Conservation (phyloP, 2,329 filamentous ascomycete species). For the Aspergillus luchuensis region DNA sequence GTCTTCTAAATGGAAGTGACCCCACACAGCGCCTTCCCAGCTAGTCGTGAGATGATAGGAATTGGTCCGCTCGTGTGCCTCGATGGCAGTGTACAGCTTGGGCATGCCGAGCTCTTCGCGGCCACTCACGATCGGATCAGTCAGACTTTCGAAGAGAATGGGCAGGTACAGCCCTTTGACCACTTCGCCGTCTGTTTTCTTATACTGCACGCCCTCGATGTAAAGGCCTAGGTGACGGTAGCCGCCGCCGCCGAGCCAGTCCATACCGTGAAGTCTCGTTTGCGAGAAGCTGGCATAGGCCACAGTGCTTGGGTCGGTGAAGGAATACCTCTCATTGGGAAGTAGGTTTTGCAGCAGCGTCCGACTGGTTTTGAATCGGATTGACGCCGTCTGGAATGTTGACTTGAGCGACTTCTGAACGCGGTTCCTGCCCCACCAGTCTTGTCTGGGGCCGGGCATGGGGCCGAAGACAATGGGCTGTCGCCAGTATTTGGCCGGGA, state of each 20-base stretch:
- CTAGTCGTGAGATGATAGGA: slow-evolving; percentile 45
- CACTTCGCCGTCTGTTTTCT: slow-evolving; percentile 50
- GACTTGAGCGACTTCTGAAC: slow-evolving; percentile 32
- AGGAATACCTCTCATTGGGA: slow-evolving; percentile 46
- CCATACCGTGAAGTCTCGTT: slow-evolving; percentile 53
- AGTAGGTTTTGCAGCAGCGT: slow-evolving; percentile 55
- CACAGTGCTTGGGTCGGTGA: slow-evolving; percentile 48
- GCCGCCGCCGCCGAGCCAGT: slow-evolving; percentile 63
- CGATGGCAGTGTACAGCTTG: slow-evolving; percentile 58
- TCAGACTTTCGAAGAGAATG: slow-evolving; percentile 59
- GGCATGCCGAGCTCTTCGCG: slow-evolving; percentile 65
- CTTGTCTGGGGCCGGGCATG: slow-evolving; percentile 50
- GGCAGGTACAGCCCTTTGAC: slow-evolving; percentile 58
- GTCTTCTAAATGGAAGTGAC: slow-evolving; percentile 40
- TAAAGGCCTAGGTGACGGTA: slow-evolving; percentile 63
- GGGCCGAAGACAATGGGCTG: slow-evolving; percentile 52
- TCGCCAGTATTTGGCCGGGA: slow-evolving; percentile 45
- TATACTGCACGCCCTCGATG: slow-evolving; percentile 63
- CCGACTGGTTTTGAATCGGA: slow-evolving; percentile 54
- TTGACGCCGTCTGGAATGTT: slow-evolving; percentile 49
- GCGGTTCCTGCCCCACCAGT: slow-evolving; percentile 25
- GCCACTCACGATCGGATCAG: slow-evolving; percentile 63
- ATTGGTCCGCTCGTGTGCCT: slow-evolving; percentile 42
- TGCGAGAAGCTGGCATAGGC: slow-evolving; percentile 47
- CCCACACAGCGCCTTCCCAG: slow-evolving; percentile 49